These are phyloP conservation scores for Pilatotrama ljubarskyi DNA, from an alignment of 768 basidiomycete species.

Conservation along the genomic window DNA sequence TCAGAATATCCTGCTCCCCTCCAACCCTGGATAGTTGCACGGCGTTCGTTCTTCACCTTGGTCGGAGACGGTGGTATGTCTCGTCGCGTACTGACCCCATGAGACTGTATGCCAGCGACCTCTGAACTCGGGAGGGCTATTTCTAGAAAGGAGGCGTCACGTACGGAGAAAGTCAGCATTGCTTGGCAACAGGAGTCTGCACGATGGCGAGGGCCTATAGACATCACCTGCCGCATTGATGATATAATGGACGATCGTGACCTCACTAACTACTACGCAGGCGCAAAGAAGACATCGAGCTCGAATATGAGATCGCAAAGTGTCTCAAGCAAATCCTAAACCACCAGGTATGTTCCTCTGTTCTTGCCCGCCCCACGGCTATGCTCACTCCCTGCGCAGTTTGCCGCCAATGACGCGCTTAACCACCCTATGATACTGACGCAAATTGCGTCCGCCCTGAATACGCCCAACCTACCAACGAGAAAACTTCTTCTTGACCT, in stretches of 20 bases:
- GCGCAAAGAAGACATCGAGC: slow-evolving; percentile 59
- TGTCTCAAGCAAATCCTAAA: slow-evolving; percentile 85
- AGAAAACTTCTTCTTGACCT: slow-evolving; percentile 81
- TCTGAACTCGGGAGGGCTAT: too few relatives aligned
- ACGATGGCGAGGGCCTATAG: too few relatives aligned
- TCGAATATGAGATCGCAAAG: slow-evolving; percentile 90
- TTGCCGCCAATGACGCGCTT: slow-evolving; percentile 70
- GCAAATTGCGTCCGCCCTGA: slow-evolving; percentile 80
- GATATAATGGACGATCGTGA: neutral
- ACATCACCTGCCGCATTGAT: too few relatives aligned
- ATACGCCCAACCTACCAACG: slow-evolving; percentile 75
- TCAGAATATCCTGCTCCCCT: neutral
- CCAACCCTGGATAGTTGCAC: neutral
- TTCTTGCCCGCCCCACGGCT: neutral
- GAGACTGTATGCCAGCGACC: too few relatives aligned
- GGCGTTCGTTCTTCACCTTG: too few relatives aligned
- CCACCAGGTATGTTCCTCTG: slow-evolving; percentile 43
- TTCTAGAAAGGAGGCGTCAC: too few relatives aligned
- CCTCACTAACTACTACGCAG: slow-evolving; percentile 33
- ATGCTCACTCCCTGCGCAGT: slow-evolving; percentile 37
- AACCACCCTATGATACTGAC: slow-evolving; percentile 72
- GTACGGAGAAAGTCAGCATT: too few relatives aligned
- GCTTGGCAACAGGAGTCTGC: neutral
- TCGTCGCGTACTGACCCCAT: too few relatives aligned
- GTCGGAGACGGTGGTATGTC: too few relatives aligned